Evolutionary conservation across 345 rosid genomes (phyloP).

Genomic region (Pistacia vera): DNA sequence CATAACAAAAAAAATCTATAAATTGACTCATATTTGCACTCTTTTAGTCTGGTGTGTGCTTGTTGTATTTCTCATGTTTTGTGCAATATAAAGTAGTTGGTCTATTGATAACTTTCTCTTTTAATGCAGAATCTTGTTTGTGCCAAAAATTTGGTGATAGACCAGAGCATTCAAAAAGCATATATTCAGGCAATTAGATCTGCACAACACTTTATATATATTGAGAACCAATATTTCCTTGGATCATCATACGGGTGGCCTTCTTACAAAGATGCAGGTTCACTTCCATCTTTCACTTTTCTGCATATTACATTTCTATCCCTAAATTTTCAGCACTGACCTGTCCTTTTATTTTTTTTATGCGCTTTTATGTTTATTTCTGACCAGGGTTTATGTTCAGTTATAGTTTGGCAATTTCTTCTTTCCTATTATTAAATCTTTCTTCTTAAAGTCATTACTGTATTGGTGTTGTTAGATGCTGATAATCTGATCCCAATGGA

Average conservation of each 20-base stretch:
- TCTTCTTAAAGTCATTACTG: neutral
- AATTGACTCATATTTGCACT: neutral
- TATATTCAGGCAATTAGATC: slow-evolving; percentile 89
- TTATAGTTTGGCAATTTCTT: neutral
- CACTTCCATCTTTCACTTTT: slow-evolving; percentile 13
- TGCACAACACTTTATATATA: slow-evolving; percentile 81
- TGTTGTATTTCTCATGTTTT: neutral
- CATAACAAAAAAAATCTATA: neutral
- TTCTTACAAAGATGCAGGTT: slow-evolving; percentile 77
- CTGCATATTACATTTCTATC: neutral
- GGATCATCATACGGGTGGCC: slow-evolving; percentile 94
- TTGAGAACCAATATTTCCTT: slow-evolving; percentile 88
- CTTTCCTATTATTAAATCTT: neutral
- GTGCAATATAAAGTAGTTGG: neutral
- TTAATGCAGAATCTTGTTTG: slow-evolving; percentile 78
- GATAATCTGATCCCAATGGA: slow-evolving; percentile 91
- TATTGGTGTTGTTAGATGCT: slow-evolving; percentile 57
- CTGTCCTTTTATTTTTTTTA: neutral
- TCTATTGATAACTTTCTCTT: neutral
- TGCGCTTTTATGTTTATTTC: neutral
- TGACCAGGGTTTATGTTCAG: neutral
- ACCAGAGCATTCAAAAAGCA: slow-evolving; percentile 89
- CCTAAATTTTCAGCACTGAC: neutral
- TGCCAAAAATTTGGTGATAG: slow-evolving; percentile 81
- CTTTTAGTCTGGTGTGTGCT: neutral